Percentiles rank a stretch among this genome's conserved stretches.
Evolutionary conservation across 139 green algal species (phyloP).

Genomic region (Yamagishiella unicocca): DNA sequence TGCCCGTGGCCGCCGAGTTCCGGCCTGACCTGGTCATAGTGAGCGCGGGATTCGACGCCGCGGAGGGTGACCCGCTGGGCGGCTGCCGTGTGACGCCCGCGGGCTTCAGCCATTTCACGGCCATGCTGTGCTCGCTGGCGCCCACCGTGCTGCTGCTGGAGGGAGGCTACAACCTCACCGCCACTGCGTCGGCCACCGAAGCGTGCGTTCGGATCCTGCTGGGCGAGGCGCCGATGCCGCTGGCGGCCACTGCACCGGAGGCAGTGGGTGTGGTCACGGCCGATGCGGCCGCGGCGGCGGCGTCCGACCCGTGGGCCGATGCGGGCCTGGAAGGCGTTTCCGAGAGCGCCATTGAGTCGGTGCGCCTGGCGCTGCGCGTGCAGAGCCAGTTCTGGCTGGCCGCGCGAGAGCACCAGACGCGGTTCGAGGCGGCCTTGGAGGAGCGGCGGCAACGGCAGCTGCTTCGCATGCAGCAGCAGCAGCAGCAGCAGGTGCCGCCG

Average conservation of each 20-base stretch:
- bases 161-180: constrained; percentile 84
- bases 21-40: constrained; percentile 80
- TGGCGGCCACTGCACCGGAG: constrained; percentile 14
- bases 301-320: constrained; percentile 4
- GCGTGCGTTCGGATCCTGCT: constrained; percentile 81
- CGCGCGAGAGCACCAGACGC: background rate
- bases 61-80: constrained; percentile 75
- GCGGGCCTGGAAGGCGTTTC: constrained; percentile 22
- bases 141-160: constrained; percentile 80
- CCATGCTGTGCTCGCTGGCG: constrained; percentile 69
- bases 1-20: constrained; percentile 80
- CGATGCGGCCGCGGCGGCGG: background rate
- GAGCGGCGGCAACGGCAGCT: constrained; percentile 10
- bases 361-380: constrained; percentile 37
- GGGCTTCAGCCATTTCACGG: constrained; percentile 78
- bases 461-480: background rate
- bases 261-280: background rate
- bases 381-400: constrained; percentile 38
- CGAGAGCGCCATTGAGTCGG: constrained; percentile 16
- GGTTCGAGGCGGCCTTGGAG: constrained; percentile 19
- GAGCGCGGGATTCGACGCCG: constrained; percentile 85
- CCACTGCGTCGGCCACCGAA: constrained; percentile 75
- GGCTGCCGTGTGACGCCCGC: constrained; percentile 76
- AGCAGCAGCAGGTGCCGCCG: background rate
- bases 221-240: constrained; percentile 62